Conservation (phyloP, 148 eudicot genomes). For the Rhododendron williamsianum region DNA sequence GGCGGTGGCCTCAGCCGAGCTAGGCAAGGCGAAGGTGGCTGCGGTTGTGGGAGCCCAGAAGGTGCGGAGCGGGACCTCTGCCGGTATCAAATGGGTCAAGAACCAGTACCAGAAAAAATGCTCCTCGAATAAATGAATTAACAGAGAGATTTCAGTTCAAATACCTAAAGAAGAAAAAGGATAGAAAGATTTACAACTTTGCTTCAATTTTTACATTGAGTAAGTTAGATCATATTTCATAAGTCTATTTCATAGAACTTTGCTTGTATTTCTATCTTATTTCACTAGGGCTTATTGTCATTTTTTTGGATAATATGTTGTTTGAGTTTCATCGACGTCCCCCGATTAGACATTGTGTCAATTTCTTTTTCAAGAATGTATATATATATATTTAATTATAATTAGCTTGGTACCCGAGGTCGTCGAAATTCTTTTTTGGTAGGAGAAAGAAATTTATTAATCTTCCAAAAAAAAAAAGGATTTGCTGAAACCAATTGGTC, state of each 20-base stretch:
- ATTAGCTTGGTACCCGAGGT: too few species aligned
- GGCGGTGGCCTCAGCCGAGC: constrained; percentile 10
- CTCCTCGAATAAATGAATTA: neutral
- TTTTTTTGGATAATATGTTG: neutral
- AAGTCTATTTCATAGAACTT: too few species aligned
- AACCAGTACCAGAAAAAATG: constrained; percentile 18
- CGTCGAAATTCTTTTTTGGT: too few species aligned
- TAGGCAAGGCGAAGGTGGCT: constrained; percentile 17
- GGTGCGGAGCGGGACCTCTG: constrained; percentile 13
- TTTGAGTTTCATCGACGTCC: neutral
- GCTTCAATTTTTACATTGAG: neutral
- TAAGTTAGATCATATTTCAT: neutral
- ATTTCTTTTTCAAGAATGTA: neutral
- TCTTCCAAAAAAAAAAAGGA: too few species aligned
- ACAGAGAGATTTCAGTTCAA: neutral
- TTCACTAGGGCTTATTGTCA: neutral
- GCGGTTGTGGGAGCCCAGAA: constrained; percentile 20
- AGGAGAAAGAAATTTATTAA: too few species aligned
- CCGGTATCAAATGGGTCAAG: constrained; percentile 24
- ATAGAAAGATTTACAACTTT: neutral
- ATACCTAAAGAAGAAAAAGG: neutral
- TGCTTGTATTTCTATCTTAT: neutral
- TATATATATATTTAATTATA: too few species aligned
- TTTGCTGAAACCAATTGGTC: too few species aligned
- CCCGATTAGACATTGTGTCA: neutral